phyloP scores from a whole-genome alignment of 2,329 filamentous ascomycete species.

The Chaetomium globosum region DNA sequence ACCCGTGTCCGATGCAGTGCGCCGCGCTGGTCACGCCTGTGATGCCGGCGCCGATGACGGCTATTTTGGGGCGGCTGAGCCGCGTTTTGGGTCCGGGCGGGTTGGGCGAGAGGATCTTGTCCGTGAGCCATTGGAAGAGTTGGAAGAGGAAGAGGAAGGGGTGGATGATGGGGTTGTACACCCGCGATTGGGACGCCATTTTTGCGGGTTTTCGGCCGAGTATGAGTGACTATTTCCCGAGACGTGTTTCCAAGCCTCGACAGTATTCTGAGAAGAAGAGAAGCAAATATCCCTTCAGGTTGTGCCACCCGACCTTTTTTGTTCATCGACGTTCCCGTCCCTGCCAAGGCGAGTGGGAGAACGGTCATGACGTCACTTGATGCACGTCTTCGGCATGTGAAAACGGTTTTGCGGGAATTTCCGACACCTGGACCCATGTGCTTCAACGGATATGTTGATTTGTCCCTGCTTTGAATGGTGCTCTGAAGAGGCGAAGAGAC shows the following conservation, averaged over 20 bases:
- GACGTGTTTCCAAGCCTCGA: background rate
- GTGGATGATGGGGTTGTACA: slow-evolving; percentile 51
- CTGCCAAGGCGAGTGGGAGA: slow-evolving; percentile 7
- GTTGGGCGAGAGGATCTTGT: slow-evolving; percentile 67
- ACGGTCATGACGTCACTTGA: slow-evolving; percentile 1
- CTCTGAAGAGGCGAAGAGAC: too few species aligned
- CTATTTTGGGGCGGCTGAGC: slow-evolving; percentile 66
- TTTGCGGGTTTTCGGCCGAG: background rate
- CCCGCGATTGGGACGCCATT: slow-evolving; percentile 42
- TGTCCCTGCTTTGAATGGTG: background rate
- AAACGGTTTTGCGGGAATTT: slow-evolving; percentile 1
- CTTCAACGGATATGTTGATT: background rate
- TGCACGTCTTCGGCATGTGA: slow-evolving; percentile 1
- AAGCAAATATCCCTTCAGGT: background rate
- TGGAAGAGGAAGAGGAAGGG: slow-evolving; percentile 66
- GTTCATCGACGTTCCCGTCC: background rate
- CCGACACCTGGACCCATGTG: background rate
- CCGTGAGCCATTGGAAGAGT: slow-evolving; percentile 65
- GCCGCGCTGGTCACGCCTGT: slow-evolving; percentile 77
- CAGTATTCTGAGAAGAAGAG: background rate
- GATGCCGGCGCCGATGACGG: slow-evolving; percentile 71
- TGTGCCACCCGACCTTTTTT: background rate
- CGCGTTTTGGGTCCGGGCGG: slow-evolving; percentile 63
- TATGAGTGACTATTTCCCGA: background rate
- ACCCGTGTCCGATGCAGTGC: slow-evolving; percentile 83